phyloP scores from a whole-genome alignment of 1,139 yeast species.

The Candida albicans region DNA sequence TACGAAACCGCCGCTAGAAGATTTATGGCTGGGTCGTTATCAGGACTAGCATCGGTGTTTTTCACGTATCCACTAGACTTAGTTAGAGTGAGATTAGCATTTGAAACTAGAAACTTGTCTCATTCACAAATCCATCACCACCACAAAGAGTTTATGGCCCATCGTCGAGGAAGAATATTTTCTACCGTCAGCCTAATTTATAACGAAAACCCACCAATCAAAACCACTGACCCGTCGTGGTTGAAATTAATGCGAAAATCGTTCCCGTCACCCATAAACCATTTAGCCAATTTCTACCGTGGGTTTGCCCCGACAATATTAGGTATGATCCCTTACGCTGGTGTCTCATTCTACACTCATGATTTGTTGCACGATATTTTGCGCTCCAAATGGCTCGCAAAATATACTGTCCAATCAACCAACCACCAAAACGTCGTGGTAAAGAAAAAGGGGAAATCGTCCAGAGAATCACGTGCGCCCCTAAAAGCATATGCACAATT shows the following conservation, averaged over 20 bases:
- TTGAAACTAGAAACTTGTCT: slow-evolving; percentile 59
- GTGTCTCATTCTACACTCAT: slow-evolving; percentile 93
- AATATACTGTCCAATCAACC: slow-evolving; percentile 51
- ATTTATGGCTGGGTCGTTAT: slow-evolving; percentile 83
- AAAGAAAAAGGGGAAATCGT: slow-evolving; percentile 21
- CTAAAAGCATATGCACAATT: slow-evolving; percentile 89
- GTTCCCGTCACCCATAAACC: slow-evolving; percentile 37
- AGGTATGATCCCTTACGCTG: slow-evolving; percentile 98
- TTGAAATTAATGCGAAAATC: slow-evolving; percentile 32
- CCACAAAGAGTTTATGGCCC: slow-evolving; percentile 24
- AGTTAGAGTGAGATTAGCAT: slow-evolving; percentile 87
- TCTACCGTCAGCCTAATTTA: slow-evolving; percentile 58
- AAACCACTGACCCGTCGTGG: slow-evolving; percentile 39
- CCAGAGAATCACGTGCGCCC: slow-evolving; percentile 61
- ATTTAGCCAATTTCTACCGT: slow-evolving; percentile 75
- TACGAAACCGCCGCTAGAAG: slow-evolving; percentile 83
- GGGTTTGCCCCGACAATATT: slow-evolving; percentile 93
- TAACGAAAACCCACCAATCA: slow-evolving; percentile 57
- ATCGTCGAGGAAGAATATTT: slow-evolving; percentile 53
- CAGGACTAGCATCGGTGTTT: slow-evolving; percentile 84
- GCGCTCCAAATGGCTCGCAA: slow-evolving; percentile 54
- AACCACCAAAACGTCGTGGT: slow-evolving; percentile 2
- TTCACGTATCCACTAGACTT: slow-evolving; percentile 92
- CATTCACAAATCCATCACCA: slow-evolving; percentile 24
- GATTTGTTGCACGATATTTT: slow-evolving; percentile 86